Evolutionary conservation across 176 grass and related monocot genomes (phyloP).

Genomic region (Poa pratensis): DNA sequence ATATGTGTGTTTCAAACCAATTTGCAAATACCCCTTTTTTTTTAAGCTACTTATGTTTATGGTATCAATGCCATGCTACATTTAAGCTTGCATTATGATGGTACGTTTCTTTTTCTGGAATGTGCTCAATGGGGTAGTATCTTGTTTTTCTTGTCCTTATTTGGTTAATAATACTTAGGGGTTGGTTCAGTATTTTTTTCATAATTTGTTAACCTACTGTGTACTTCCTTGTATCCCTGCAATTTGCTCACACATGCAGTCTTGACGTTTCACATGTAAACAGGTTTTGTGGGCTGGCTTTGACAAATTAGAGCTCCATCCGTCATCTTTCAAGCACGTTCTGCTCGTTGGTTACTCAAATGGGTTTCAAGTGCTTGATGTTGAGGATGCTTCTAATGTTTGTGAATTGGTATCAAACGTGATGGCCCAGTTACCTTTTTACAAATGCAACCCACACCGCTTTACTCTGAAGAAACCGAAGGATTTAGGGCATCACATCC

Average conservation of each 20-base stretch:
- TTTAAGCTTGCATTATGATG: conserved; percentile 7
- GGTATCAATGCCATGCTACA: neutral
- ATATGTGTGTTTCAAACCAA: neutral
- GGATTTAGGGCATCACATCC: conserved; percentile 95
- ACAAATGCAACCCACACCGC: conserved; percentile 94
- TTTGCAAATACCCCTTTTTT: too few relatives aligned
- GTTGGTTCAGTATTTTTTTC: neutral
- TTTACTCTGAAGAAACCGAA: conserved; percentile 60
- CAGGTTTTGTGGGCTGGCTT: conserved; percentile 98
- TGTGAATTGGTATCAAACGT: conserved; percentile 93
- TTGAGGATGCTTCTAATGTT: conserved; percentile 94
- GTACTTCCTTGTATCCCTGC: conserved; percentile 11
- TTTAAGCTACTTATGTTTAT: too few relatives aligned
- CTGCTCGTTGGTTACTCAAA: conserved; percentile 94
- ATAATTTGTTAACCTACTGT: neutral
- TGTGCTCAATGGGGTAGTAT: conserved; percentile 11
- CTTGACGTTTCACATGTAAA: conserved; percentile 5
- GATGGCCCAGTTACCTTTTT: conserved; percentile 98
- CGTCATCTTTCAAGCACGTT: conserved; percentile 90
- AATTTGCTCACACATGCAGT: conserved; percentile 18
- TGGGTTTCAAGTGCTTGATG: conserved; percentile 99
- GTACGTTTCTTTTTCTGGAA: conserved; percentile 15
- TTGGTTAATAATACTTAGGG: neutral
- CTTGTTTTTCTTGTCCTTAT: conserved; percentile 22
- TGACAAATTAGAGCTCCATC: conserved; percentile 79